Evolutionary conservation across 495 filamentous ascomycete species (phyloP), one percentile per base, ranked within the genome.

Genomic region (Cercophora samala): DNA sequence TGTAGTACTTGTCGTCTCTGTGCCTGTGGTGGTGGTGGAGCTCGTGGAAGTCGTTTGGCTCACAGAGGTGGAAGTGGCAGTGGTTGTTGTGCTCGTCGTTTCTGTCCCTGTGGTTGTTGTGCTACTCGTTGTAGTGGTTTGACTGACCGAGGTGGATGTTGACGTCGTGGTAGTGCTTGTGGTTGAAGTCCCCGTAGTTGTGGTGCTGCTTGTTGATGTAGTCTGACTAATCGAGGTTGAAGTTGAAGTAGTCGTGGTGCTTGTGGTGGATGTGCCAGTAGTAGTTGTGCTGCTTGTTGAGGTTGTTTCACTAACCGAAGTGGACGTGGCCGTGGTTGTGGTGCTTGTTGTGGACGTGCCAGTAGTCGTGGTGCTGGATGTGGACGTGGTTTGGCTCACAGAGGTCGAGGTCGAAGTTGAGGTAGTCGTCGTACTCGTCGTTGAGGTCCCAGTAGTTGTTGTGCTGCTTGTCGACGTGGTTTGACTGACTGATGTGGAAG

Each of bases 1-100:
- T 25, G 60, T 62, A 25, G 60, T 62, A 21, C 24, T 62, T 25
- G 24, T 62, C 1, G 26, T 61, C n/a, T 29, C 26, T 29, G 58
- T 61, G 25, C 8, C 18, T 4, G 56, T 58, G 56, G 18, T 22
- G 18, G 56, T 58, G 23, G 5, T 58, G 11, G 17, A 22, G 18
- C 18, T 15, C 15, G 23, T 58, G 3, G 18, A 18, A 5, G 56
- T 58, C 5, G 56, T 58, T 15, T 29, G 26, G 26, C 26, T 29
- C 26, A 29, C 26, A 29, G 26, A 29, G 26, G 56, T 58, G n/a
- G 56, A 19, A 24, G 18, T 58, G 5, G 56, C 5, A 6, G 52
- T 54, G 4, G 17, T 54, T 15, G 55, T 58, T 23, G 55, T 21
- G 18, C 18, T 58, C 9, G 18, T 24, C 5, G 55, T 58, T 5